A percentile compares a stretch with the other conserved stretches of the same genome.
phyloP scores from a whole-genome alignment of 1,284 basidiomycete species.

The Leccinum proliferum region DNA sequence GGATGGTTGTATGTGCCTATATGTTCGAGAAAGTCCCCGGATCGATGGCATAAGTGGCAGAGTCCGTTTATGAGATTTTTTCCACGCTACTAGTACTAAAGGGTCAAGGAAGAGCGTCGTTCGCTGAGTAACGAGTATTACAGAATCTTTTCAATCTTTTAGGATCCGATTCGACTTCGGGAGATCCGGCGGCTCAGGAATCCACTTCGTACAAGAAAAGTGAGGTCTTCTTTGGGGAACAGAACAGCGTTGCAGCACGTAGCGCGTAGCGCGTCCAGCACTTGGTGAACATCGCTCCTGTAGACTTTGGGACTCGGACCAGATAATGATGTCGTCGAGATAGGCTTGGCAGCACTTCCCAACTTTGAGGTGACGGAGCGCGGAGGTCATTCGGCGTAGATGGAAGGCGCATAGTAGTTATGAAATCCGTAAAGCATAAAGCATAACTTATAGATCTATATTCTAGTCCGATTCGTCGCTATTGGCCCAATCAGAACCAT shows the following conservation, averaged over 20 bases:
- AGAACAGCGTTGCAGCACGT: not conserved
- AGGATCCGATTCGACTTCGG: not conserved
- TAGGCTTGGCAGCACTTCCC: too few species aligned
- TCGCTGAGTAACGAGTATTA: slow-evolving; percentile 24
- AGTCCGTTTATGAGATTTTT: too few species aligned
- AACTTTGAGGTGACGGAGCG: too few species aligned
- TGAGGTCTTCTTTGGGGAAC: not conserved
- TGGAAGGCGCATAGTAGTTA: too few species aligned
- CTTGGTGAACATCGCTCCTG: not conserved
- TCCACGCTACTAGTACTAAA: too few species aligned
- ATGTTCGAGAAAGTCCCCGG: not conserved
- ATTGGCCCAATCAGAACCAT: not conserved
- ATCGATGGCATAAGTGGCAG: not conserved
- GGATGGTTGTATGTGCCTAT: not conserved
- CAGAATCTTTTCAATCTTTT: not conserved
- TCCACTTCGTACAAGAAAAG: not conserved
- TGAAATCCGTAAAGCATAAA: too few species aligned
- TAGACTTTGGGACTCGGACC: not conserved
- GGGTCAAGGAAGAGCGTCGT: slow-evolving; percentile 34
- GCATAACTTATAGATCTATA: too few species aligned
- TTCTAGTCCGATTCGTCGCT: not conserved
- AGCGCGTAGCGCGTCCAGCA: not conserved
- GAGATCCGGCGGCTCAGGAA: not conserved
- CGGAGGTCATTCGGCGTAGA: too few species aligned
- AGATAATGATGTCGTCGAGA: too few species aligned